These are phyloP conservation scores for Blastobotrys apis DNA, from an alignment of 1,139 yeast species.

Conservation along the genomic window DNA sequence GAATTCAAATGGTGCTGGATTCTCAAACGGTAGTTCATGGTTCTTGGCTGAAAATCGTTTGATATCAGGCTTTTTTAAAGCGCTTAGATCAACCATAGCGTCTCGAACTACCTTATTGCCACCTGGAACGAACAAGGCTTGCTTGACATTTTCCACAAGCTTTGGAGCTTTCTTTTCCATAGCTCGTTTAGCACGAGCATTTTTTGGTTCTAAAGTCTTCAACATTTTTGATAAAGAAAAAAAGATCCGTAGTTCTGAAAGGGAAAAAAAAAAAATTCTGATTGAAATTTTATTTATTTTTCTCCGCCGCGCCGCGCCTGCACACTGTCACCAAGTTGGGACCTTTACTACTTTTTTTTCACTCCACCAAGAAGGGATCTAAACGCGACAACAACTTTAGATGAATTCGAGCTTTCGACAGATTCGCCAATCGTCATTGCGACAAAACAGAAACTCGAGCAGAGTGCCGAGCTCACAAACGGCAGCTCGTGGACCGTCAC, in stretches of 20 bases:
- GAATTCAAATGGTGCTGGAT: conserved; percentile 79
- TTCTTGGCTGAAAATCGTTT: conserved; percentile 86
- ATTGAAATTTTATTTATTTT: too few species aligned
- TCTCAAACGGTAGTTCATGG: conserved; percentile 90
- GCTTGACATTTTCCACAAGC: conserved; percentile 82
- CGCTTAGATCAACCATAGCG: conserved; percentile 83
- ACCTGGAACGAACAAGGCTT: conserved; percentile 90
- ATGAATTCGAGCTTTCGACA: conserved; percentile 12
- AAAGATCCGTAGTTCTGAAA: background rate
- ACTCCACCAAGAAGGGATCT: too few species aligned
- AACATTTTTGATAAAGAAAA: conserved; percentile 7
- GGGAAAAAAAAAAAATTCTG: conserved; percentile 5
- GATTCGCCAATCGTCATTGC: conserved; percentile 13
- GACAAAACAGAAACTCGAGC: conserved; percentile 2
- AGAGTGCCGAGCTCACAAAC: conserved; percentile 4
- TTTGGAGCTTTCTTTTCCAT: conserved; percentile 85
- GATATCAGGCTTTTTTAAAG: conserved; percentile 86
- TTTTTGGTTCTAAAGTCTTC: conserved; percentile 62
- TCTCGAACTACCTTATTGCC: conserved; percentile 78
- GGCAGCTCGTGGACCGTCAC: conserved; percentile 8
- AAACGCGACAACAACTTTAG: too few species aligned
- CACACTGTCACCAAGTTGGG: too few species aligned
- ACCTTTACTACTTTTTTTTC: too few species aligned
- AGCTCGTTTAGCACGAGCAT: conserved; percentile 94
- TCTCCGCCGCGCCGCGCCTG: too few species aligned